These are phyloP conservation scores for Porcisia hertigi DNA, from an alignment of 208 protist genomes.

Conservation along the genomic window DNA sequence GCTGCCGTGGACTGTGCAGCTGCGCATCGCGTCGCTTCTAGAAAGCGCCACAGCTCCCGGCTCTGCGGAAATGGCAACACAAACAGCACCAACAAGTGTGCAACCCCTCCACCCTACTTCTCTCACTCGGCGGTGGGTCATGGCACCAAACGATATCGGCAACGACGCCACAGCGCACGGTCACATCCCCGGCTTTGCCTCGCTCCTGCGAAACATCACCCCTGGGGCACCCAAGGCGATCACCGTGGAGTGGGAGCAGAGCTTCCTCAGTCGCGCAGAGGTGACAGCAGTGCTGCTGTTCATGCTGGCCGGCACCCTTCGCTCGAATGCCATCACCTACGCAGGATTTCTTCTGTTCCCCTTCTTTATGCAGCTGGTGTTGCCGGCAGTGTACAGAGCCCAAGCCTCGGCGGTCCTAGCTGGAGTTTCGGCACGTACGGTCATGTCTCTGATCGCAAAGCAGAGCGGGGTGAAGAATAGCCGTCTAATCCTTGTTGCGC, in stretches of 20 bases:
- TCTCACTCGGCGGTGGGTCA: conserved; percentile 5
- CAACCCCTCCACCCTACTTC: background rate
- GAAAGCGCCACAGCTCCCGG: background rate
- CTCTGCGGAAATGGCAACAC: background rate
- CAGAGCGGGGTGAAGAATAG: background rate
- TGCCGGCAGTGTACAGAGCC: conserved; percentile 18
- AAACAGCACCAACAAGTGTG: background rate
- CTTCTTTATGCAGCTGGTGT: conserved; percentile 41
- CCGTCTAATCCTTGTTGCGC: conserved; percentile 1
- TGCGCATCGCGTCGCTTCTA: conserved; percentile 4
- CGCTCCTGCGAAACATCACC: conserved; percentile 4
- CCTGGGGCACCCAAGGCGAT: background rate
- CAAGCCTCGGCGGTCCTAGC: conserved; percentile 19
- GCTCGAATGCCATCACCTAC: conserved; percentile 68
- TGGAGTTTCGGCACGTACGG: conserved; percentile 31
- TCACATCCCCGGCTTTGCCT: background rate
- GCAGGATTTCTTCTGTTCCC: conserved; percentile 72
- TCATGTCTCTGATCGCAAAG: conserved; percentile 16
- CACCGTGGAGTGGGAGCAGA: conserved; percentile 21
- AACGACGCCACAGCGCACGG: background rate
- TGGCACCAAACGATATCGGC: background rate
- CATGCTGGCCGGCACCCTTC: conserved; percentile 41
- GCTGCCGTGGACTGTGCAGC: conserved; percentile 23
- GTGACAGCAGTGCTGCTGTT: conserved; percentile 52
- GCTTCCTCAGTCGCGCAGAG: conserved; percentile 17